Evolutionary conservation across 2,329 filamentous ascomycete species (phyloP), one percentile per base, ranked within the genome.

Genomic region (Ceratocystis destructans): DNA sequence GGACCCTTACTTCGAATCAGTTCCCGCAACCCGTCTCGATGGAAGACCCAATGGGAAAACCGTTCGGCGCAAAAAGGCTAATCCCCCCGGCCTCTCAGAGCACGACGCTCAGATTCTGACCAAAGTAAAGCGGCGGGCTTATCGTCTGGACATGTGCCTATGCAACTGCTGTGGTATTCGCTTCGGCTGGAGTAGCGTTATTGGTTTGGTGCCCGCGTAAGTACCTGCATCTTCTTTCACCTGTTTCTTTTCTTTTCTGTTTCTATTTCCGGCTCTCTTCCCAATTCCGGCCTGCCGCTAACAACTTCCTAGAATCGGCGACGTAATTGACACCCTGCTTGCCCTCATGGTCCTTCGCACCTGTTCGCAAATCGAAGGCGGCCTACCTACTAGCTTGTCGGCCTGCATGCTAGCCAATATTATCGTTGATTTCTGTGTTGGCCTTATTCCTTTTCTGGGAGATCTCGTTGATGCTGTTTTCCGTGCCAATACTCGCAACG

Each of bases 1-100:
- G 89, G 92, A 97, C 73, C 91, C 92, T 5, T 96, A 91, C 77
- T 96, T 92, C 72, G 90, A 96, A 74, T 81, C 85, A 70, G 85
- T 96, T 45, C 85, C 87, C 25, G 87, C 92, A 53, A 89, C 88
- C 7, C 82, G 85, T 69, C 79, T 88, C 53, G 77, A 85, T 70
- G 85, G 85, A 68, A 83, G 79, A 65, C 84, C 86, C 31, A 82
- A 75, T 2, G 85, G 84, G 71, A 95, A 91, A 74, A 80, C 82
- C 67, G 93, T 90, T 79, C 96, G 89, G 76, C 83, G 87, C 73
- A 90, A 88, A 78, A 96, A 95, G 77, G 88, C 90, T 25, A 79
- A 92, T 45, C 92, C 92, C 0, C 83, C 84, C 31, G 93, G 93
- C 65, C 84, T 97, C 64, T 93, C 91, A 20, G 78, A 87, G 33